Evolutionary conservation across 2,329 filamentous ascomycete genomes (phyloP).

Genomic region (Magnaporthiopsis poae): DNA sequence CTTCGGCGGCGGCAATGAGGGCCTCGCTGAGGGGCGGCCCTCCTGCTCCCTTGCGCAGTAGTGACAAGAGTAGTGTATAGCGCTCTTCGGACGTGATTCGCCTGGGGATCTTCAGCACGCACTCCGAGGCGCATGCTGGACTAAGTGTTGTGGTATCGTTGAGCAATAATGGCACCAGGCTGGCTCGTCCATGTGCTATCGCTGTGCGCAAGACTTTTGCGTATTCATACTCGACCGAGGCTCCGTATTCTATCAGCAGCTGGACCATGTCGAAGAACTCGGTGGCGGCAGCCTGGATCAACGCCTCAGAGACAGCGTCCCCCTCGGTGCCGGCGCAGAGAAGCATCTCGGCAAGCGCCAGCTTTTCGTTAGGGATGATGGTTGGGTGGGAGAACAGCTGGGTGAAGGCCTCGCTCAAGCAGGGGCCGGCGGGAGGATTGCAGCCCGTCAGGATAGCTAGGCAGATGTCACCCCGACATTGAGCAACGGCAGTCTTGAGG

Average conservation of each 20-base stretch:
- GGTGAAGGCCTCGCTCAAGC: conserved; percentile 41
- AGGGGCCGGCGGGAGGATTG: conserved; percentile 38
- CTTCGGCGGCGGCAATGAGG: conserved; percentile 39
- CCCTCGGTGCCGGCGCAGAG: conserved; percentile 50
- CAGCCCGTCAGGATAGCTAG: conserved; percentile 45
- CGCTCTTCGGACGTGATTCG: conserved; percentile 36
- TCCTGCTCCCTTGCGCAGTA: conserved; percentile 41
- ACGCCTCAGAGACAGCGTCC: conserved; percentile 35
- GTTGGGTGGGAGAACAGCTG: conserved; percentile 35
- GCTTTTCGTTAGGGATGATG: conserved; percentile 38
- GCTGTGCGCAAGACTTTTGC: conserved; percentile 39
- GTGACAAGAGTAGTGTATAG: conserved; percentile 31
- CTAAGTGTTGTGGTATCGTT: conserved; percentile 32
- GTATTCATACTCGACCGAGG: conserved; percentile 44
- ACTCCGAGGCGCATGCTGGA: conserved; percentile 37
- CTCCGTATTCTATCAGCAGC: conserved; percentile 43
- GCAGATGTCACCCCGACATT: conserved; percentile 42
- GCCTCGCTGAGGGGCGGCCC: conserved; percentile 38
- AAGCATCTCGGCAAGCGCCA: conserved; percentile 44
- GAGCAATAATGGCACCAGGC: conserved; percentile 38
- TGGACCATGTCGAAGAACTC: conserved; percentile 45
- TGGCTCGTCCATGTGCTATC: conserved; percentile 35
- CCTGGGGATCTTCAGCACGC: conserved; percentile 39
- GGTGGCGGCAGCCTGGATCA: conserved; percentile 38
- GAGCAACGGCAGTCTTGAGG: conserved; percentile 37